Conservation (phyloP, 331 rosid genomes). For the Telfairia occidentalis region DNA sequence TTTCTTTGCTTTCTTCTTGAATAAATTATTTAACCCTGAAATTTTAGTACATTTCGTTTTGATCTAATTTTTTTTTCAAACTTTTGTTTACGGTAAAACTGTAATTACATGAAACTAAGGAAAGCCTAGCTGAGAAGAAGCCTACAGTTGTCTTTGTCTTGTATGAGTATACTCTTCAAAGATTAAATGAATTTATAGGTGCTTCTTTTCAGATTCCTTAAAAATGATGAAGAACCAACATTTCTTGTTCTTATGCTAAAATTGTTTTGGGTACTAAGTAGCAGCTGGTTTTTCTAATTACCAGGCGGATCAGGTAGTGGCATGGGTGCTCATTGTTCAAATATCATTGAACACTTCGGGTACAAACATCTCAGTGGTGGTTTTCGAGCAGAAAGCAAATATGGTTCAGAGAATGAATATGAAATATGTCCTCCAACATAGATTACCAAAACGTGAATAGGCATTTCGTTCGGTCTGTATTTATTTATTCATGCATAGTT, state of each 20-base stretch:
- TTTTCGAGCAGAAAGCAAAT: slow-evolving; percentile 73
- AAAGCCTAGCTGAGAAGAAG: slow-evolving; percentile 44
- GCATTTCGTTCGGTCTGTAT: too few species aligned
- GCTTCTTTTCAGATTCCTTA: neutral
- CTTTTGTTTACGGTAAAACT: neutral
- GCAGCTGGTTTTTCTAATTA: neutral
- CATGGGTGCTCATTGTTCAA: slow-evolving; percentile 87
- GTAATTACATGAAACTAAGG: slow-evolving; percentile 38
- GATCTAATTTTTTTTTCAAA: neutral
- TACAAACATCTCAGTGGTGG: slow-evolving; percentile 94
- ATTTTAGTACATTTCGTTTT: neutral
- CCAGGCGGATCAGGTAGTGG: slow-evolving; percentile 93
- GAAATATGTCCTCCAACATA: neutral
- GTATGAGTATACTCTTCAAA: slow-evolving; percentile 37
- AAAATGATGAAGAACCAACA: neutral
- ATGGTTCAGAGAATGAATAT: slow-evolving; percentile 93
- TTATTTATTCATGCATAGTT: too few species aligned
- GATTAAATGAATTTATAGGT: neutral
- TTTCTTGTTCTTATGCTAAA: neutral
- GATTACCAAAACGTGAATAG: neutral
- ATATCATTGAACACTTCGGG: slow-evolving; percentile 55
- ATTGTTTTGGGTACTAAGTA: neutral
- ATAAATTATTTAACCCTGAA: neutral
- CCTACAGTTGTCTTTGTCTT: slow-evolving; percentile 83
- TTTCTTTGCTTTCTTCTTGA: neutral